These are phyloP conservation scores for Starmerella bombicola DNA, from an alignment of 805 yeast species.

Conservation along the genomic window DNA sequence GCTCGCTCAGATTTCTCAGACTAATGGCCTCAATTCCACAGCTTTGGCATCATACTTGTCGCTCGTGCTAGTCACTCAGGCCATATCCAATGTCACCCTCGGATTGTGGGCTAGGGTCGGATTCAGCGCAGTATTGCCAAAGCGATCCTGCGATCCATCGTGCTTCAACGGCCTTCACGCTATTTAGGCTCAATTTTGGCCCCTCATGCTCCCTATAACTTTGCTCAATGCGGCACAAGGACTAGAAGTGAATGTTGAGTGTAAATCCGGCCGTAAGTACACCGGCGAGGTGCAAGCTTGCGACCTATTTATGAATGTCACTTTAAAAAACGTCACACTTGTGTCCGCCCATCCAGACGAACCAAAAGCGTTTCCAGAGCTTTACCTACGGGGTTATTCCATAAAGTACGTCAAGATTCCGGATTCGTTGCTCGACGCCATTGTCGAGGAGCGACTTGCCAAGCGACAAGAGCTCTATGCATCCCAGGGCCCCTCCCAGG, in stretches of 20 bases:
- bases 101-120: too few relatives aligned
- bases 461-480: slow-evolving; percentile 28
- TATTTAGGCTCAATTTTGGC: neutral
- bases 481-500: slow-evolving; percentile 15
- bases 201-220: slow-evolving; percentile 68
- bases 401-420: slow-evolving; percentile 35
- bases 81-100: too few relatives aligned
- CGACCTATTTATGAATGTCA: slow-evolving; percentile 93
- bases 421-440: slow-evolving; percentile 30
- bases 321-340: slow-evolving; percentile 59
- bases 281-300: slow-evolving; percentile 75
- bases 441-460: slow-evolving; percentile 29
- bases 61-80: too few relatives aligned
- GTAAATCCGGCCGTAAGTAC: slow-evolving; percentile 81
- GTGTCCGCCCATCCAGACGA: slow-evolving; percentile 10
- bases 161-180: too few relatives aligned
- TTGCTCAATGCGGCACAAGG: slow-evolving; percentile 83
- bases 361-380: slow-evolving; percentile 17
- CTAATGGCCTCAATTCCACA: too few relatives aligned
- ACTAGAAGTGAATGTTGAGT: slow-evolving; percentile 74
- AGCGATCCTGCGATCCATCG: too few relatives aligned
- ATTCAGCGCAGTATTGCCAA: too few relatives aligned
- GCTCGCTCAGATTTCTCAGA: too few relatives aligned
- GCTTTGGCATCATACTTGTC: too few relatives aligned
- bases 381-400: slow-evolving; percentile 22